Evolutionary conservation across 2,329 filamentous ascomycete species (phyloP), one percentile per base, ranked within the genome.

Genomic region (Fusarium incarnatum): DNA sequence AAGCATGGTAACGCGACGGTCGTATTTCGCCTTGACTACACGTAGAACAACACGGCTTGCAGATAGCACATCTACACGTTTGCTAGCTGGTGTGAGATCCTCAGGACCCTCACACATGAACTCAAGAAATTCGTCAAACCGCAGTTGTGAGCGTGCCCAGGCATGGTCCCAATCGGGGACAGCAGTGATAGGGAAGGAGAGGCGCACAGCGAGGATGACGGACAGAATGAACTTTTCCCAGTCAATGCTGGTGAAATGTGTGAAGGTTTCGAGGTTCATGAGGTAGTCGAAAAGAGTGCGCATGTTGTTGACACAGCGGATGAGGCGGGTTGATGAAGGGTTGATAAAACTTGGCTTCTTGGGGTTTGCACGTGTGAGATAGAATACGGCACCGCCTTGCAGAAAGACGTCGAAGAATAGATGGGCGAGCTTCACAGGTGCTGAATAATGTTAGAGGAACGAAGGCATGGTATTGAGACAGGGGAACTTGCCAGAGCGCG

Each of bases 11-110:
- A 83, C 69, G 28, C 83, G 79, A 45, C 75, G 79, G 42, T 80
- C 77, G 71, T 82, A 87, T 76, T 85, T 87, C 22, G 73, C 73
- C 73, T 77, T 82, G 42, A 88, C 79, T 16, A 85, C 80, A 3
- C 77, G 76, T 5, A 88, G 70, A 32, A 88, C 80, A 10, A 86
- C 77, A 46, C 78, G 80, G 45, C 83, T 81, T 1, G 85, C 86
- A 0, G 81, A 81, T 8, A 83, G 71, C 3, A 83, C 77, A 59
- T 86, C 83, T 41, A 81, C 80, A 41, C 73, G 77, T 44, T 74
- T 79, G 12, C 63, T 71, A 8, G 68, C 70, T 3, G 73, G 60
- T 25, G 73, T 72, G 16, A 73, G 59, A 13, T 76, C 75, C 3
- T 56, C 44, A 40, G 63, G 30, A 6, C 68, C 68, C 6, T 72